Base-by-base conservation (phyloP, 331 rosid species). In the Malus hybrid region DNA sequence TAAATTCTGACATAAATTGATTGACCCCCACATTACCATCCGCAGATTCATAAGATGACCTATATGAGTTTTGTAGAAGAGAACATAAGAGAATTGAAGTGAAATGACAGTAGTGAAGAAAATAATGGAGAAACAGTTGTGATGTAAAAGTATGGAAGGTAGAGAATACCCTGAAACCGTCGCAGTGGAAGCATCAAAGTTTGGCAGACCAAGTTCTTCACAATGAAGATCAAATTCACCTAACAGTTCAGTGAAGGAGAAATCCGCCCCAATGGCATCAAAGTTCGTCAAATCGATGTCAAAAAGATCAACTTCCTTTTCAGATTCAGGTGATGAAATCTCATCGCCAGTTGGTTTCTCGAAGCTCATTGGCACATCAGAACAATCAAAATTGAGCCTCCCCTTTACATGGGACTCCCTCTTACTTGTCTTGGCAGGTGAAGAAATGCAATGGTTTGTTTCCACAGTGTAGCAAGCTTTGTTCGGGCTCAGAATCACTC, bases 401-500 rank as follows among this genome's bases (percentile, higher is more conserved):
- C 93, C 88, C 82, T 88, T 88, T 63, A 89, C 90, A 73, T 88
- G 92, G 22, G 57, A 52, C 57, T 89, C 96, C 67, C 96, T 88
- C 83, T 74, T 88, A 27, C 57, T 74, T 19, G 80, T 33, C 84
- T 83, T 88, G 65, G 77, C 73, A 10, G 96, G 96, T 11, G 87
- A 79, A 79, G 97, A 88, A 79, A 85, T 87, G 80, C 92, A 85
- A 28, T 77, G 90, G 76, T 86, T 89, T 7, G 88, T 84, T 85
- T 89, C 92, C 71, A 89, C 80, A 12, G 79, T 82, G 59, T 74
- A 75, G 80, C 81, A 83, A 74, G 90, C 84, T 80, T 65, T 93
- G 90, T 56, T 89, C 81, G 97, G 96, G 65, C 96, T 91, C 32
- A 91, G 85, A 59, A 87, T 84, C 63, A 93, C 93, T 79, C 93